Evolutionary conservation across 1,284 basidiomycete genomes (phyloP).

Genomic region (Cryptococcus deneoformans): DNA sequence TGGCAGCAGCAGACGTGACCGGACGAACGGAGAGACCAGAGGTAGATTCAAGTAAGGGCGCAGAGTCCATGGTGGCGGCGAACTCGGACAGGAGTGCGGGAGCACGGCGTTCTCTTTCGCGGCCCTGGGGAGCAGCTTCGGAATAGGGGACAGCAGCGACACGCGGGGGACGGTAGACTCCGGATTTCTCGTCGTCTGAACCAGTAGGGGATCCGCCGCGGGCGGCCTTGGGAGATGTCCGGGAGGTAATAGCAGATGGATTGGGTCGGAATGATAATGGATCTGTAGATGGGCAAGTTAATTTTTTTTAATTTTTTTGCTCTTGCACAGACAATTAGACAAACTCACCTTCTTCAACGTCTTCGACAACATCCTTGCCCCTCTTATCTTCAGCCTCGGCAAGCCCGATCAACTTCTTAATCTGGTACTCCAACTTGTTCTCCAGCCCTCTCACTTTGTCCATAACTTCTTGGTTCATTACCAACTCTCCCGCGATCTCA

Average conservation of each 20-base stretch:
- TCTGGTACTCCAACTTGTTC: slow-evolving; percentile 85
- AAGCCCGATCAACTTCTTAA: slow-evolving; percentile 83
- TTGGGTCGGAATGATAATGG: slow-evolving; percentile 89
- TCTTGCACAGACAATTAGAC: not conserved
- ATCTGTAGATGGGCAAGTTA: slow-evolving; percentile 55
- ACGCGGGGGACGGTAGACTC: slow-evolving; percentile 86
- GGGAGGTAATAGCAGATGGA: slow-evolving; percentile 52
- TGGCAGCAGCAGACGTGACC: slow-evolving; percentile 33
- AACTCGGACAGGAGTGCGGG: slow-evolving; percentile 65
- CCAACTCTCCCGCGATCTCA: slow-evolving; percentile 37
- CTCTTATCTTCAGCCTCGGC: slow-evolving; percentile 56
- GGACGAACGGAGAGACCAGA: slow-evolving; percentile 61
- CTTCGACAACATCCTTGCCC: slow-evolving; percentile 55
- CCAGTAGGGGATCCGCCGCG: slow-evolving; percentile 7
- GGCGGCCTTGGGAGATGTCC: slow-evolving; percentile 12
- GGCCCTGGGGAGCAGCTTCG: slow-evolving; percentile 8
- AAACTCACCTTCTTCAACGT: slow-evolving; percentile 61
- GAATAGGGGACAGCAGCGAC: slow-evolving; percentile 89
- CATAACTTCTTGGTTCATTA: slow-evolving; percentile 50
- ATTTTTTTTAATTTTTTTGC: not conserved
- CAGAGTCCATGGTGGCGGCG: slow-evolving; percentile 56
- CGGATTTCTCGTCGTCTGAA: slow-evolving; percentile 47
- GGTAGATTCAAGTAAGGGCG: slow-evolving; percentile 67
- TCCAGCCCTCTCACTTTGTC: slow-evolving; percentile 63
- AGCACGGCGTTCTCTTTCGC: slow-evolving; percentile 64